Percentiles rank a stretch among this genome's conserved stretches.
Evolutionary conservation across 371 early-diverging fungal genomes (phyloP).

Genomic region (Coemansia sp.): DNA sequence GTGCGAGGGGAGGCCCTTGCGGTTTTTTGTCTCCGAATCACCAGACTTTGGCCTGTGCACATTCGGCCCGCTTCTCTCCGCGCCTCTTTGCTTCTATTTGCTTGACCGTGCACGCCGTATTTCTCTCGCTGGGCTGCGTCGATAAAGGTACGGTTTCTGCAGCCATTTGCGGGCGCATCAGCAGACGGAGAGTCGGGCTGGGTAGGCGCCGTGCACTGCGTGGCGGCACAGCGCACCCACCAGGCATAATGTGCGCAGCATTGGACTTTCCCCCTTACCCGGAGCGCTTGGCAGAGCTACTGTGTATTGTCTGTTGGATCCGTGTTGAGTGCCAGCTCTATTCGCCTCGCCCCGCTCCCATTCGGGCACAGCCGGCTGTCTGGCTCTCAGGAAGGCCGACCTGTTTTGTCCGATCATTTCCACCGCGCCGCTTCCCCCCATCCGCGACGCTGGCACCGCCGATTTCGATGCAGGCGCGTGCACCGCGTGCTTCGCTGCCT

Average conservation of each 20-base stretch:
- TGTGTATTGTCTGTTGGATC: background rate
- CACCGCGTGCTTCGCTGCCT: background rate
- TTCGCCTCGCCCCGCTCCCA: background rate
- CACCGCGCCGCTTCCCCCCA: background rate
- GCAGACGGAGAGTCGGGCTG: no score
- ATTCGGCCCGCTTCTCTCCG: background rate
- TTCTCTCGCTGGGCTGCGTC: no score
- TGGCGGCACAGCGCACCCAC: background rate
- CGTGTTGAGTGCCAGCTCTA: background rate
- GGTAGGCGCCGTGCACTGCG: no score
- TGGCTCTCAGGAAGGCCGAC: no score
- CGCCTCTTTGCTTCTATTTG: background rate
- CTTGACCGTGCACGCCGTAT: background rate
- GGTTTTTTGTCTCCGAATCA: constrained; percentile 1
- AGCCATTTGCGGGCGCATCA: no score
- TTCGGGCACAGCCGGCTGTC: constrained; percentile 1
- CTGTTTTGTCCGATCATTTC: background rate
- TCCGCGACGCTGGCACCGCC: background rate
- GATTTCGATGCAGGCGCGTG: background rate
- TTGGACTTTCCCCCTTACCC: background rate
- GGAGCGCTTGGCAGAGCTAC: background rate
- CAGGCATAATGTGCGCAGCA: background rate
- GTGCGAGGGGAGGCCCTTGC: background rate
- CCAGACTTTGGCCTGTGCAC: constrained; percentile 2
- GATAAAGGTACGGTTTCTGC: no score